Percentiles rank a stretch among this genome's conserved stretches.
These are phyloP conservation scores for Suillus ampliporus DNA, from an alignment of 768 basidiomycete species.

Conservation along the genomic window DNA sequence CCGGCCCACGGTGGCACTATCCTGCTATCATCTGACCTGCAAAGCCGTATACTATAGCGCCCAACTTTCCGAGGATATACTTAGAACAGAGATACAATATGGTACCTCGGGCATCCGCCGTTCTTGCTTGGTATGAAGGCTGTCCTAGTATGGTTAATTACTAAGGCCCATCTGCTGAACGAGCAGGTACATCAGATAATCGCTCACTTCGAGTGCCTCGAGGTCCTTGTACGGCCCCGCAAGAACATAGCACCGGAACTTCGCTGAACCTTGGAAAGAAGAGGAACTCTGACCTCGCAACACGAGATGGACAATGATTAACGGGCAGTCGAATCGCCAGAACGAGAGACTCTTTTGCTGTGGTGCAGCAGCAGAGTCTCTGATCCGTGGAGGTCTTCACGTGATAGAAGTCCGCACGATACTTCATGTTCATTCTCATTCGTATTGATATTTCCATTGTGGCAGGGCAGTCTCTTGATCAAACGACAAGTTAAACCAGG, in stretches of 20 bases:
- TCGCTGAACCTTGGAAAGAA: background rate
- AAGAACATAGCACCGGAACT: background rate
- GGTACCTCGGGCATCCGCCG: conserved; percentile 3
- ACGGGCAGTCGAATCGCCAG: background rate
- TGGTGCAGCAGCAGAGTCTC: background rate
- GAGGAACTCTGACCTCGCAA: background rate
- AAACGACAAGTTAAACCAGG: background rate
- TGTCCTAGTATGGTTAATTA: background rate
- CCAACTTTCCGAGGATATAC: conserved; percentile 3
- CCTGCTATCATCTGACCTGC: background rate
- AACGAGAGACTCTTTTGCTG: conserved; percentile 1
- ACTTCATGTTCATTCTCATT: background rate
- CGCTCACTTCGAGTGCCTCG: background rate
- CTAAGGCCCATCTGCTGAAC: background rate
- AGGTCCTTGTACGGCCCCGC: conserved; percentile 6
- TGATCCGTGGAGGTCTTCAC: conserved; percentile 11
- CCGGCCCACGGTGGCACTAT: background rate
- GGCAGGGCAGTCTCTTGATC: conserved; percentile 2
- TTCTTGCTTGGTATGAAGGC: background rate
- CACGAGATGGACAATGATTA: background rate
- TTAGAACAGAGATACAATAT: background rate
- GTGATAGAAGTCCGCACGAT: background rate
- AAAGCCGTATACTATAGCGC: background rate
- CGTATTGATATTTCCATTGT: background rate
- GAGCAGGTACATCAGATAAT: background rate